These are phyloP conservation scores for Leccinum fibrillosum DNA, from an alignment of 768 basidiomycete genomes.

Conservation along the genomic window DNA sequence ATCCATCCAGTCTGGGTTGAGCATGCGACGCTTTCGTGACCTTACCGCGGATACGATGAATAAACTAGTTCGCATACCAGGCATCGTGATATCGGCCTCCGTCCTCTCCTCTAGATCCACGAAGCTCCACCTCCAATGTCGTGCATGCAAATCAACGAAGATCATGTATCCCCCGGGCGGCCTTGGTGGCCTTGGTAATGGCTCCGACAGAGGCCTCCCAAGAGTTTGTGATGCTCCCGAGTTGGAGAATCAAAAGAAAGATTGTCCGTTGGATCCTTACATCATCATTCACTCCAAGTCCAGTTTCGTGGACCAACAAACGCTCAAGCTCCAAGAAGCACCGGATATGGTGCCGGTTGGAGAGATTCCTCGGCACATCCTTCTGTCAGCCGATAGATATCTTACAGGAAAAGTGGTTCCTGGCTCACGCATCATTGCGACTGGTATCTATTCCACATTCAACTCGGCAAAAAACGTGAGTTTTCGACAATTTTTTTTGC, in stretches of 20 bases:
- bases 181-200: constrained; percentile 83
- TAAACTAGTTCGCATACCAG: constrained; percentile 93
- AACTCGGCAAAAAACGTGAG: constrained; percentile 81
- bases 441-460: constrained; percentile 96
- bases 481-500: constrained; percentile 5
- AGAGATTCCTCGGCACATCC: constrained; percentile 93
- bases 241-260: constrained; percentile 82
- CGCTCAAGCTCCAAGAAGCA: constrained; percentile 95
- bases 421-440: constrained; percentile 91
- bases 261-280: constrained; percentile 95
- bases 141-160: constrained; percentile 80
- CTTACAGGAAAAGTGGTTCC: constrained; percentile 93
- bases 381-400: constrained; percentile 87
- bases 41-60: constrained; percentile 93
- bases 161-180: constrained; percentile 74
- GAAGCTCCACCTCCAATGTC: constrained; percentile 89
- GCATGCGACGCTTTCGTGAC: constrained; percentile 91
- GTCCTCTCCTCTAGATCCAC: constrained; percentile 92
- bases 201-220: constrained; percentile 81
- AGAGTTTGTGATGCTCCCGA: constrained; percentile 82
- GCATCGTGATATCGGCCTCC: constrained; percentile 97
- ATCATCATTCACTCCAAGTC: constrained; percentile 94
- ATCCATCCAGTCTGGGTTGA: constrained; percentile 84
- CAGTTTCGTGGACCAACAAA: constrained; percentile 93
- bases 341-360: constrained; percentile 99